These are phyloP conservation scores for Penicillium sp. DNA, from an alignment of 2,329 filamentous ascomycete genomes.

Conservation along the genomic window DNA sequence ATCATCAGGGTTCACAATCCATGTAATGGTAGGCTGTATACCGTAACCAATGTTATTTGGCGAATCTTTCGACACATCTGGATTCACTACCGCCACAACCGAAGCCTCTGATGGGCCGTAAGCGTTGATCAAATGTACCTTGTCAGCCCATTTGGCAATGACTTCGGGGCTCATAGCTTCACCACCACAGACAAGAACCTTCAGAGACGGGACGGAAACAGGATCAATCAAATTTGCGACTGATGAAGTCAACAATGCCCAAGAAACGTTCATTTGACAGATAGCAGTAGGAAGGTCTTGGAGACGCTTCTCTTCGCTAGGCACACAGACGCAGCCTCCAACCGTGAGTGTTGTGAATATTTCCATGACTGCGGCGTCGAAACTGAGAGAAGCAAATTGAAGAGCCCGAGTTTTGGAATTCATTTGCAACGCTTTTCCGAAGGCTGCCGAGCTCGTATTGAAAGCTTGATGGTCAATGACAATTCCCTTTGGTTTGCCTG, in stretches of 20 bases:
- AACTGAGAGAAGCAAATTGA: constrained; percentile 55
- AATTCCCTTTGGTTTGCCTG: constrained; percentile 53
- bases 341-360: constrained; percentile 53
- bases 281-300: constrained; percentile 34
- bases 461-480: constrained; percentile 60
- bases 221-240: constrained; percentile 48
- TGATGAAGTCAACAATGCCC: constrained; percentile 53
- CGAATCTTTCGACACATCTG: constrained; percentile 23
- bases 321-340: constrained; percentile 59
- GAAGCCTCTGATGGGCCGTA: constrained; percentile 13
- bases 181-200: constrained; percentile 39
- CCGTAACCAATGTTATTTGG: constrained; percentile 31
- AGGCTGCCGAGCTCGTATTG: constrained; percentile 53
- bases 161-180: constrained; percentile 42
- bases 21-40: constrained; percentile 34
- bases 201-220: constrained; percentile 27
- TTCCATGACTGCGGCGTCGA: constrained; percentile 53
- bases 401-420: constrained; percentile 55
- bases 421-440: constrained; percentile 50
- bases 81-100: constrained; percentile 8
- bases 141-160: constrained; percentile 13
- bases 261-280: constrained; percentile 52
- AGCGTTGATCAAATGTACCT: constrained; percentile 10
- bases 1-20: constrained; percentile 47
- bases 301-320: constrained; percentile 45